These are phyloP conservation scores for Saraca asoca DNA, from an alignment of 331 rosid genomes.

Conservation along the genomic window DNA sequence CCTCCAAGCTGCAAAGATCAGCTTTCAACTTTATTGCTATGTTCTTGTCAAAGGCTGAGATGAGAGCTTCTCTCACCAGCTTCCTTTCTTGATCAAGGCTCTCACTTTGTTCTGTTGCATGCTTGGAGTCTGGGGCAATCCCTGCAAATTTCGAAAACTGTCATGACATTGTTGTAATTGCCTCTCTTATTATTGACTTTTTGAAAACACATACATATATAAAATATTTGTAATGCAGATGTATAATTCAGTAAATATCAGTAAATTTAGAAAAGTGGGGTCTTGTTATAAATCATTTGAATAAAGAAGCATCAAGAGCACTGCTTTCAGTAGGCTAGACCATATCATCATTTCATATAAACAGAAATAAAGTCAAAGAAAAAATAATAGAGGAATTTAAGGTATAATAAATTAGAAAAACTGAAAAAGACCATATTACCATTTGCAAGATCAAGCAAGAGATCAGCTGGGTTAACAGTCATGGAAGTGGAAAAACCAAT, in stretches of 20 bases:
- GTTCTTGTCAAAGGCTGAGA: slow-evolving; percentile 79
- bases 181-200: neutral
- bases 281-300: slow-evolving; percentile 17
- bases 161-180: slow-evolving; percentile 30
- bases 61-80: slow-evolving; percentile 66
- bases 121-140: slow-evolving; percentile 76
- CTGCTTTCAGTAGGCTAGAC: slow-evolving; percentile 18
- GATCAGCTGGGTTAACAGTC: slow-evolving; percentile 93
- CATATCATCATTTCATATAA: slow-evolving; percentile 15
- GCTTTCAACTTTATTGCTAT: slow-evolving; percentile 71
- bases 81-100: slow-evolving; percentile 73
- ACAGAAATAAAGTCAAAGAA: neutral
- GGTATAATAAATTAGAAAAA: slow-evolving; percentile 11
- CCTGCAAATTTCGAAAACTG: slow-evolving; percentile 56
- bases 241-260: too few relatives aligned
- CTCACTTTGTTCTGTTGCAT: slow-evolving; percentile 65
- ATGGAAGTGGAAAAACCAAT: slow-evolving; percentile 71
- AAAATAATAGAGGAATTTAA: slow-evolving; percentile 1
- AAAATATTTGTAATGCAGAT: neutral
- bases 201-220: neutral
- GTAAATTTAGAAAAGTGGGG: neutral
- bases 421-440: slow-evolving; percentile 60
- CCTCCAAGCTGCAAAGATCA: slow-evolving; percentile 64
- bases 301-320: neutral
- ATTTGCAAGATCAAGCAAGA: slow-evolving; percentile 93